Conservation (phyloP, 257 asterid species). For the Solanum commersonii region DNA sequence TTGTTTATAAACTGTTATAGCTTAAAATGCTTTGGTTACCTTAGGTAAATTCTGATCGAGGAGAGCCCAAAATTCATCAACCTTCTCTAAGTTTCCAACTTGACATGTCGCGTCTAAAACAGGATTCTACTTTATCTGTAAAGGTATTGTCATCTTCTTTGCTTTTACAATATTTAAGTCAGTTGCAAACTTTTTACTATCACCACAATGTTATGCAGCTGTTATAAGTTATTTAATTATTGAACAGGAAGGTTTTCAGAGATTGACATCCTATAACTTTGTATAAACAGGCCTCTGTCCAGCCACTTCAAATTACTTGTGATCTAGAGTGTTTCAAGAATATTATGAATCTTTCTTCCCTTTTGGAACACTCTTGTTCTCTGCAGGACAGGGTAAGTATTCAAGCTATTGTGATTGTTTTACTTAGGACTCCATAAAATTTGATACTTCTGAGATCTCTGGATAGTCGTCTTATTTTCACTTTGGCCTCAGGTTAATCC, state of each 20-base stretch:
- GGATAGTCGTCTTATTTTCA: neutral
- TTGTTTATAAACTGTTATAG: neutral
- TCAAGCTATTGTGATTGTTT: neutral
- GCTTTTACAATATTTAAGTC: neutral
- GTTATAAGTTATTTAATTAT: neutral
- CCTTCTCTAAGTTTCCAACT: constrained; percentile 56
- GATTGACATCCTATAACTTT: neutral
- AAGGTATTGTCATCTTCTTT: constrained; percentile 40
- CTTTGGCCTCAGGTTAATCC: neutral
- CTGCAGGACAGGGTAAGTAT: constrained; percentile 66
- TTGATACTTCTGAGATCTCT: neutral
- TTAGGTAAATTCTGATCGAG: constrained; percentile 37
- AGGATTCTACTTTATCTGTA: constrained; percentile 40
- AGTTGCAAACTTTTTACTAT: neutral
- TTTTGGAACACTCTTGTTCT: constrained; percentile 37
- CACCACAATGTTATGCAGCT: neutral
- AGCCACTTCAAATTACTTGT: constrained; percentile 50
- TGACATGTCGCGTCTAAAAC: constrained; percentile 45
- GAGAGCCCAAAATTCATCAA: constrained; percentile 27
- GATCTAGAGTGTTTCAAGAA: constrained; percentile 54
- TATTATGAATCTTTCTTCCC: constrained; percentile 36
- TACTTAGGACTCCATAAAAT: neutral
- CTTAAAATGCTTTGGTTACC: neutral
- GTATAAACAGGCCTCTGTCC: constrained; percentile 41
- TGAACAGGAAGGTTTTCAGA: neutral